Conservation (phyloP, 2,329 filamentous ascomycete genomes). For the Fusarium sp. region DNA sequence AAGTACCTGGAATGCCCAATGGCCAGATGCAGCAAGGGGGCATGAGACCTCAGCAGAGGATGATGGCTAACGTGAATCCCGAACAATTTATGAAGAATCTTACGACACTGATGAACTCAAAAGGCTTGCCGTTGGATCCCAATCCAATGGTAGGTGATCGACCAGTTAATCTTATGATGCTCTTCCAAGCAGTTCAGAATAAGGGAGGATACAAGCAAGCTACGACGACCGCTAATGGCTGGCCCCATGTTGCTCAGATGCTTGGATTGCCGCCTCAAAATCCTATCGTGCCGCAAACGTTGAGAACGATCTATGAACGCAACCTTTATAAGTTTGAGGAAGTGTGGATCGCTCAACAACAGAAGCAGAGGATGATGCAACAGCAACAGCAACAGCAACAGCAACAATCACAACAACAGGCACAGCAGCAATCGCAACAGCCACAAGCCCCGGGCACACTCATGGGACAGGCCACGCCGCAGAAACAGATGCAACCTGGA, state of each 20-base stretch:
- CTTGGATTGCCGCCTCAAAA: conserved; percentile 72
- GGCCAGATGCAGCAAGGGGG: conserved; percentile 64
- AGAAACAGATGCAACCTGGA: conserved; percentile 50
- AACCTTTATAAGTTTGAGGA: conserved; percentile 84
- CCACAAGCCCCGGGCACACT: conserved; percentile 50
- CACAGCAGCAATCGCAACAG: conserved; percentile 48
- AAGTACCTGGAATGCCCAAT: conserved; percentile 61
- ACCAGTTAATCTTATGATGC: conserved; percentile 76
- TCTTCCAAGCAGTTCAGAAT: conserved; percentile 79
- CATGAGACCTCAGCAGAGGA: conserved; percentile 63
- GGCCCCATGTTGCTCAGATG: conserved; percentile 76
- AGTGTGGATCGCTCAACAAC: conserved; percentile 68
- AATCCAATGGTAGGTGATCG: conserved; percentile 80
- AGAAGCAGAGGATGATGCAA: conserved; percentile 64
- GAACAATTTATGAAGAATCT: conserved; percentile 83
- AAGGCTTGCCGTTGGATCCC: conserved; percentile 77
- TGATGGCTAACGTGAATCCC: conserved; percentile 60
- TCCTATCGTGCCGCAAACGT: conserved; percentile 74
- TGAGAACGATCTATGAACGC: conserved; percentile 79
- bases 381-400: conserved; percentile 59
- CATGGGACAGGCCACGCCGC: conserved; percentile 45
- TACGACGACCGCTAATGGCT: conserved; percentile 74
- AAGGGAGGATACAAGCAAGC: conserved; percentile 84
- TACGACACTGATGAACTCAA: conserved; percentile 79
- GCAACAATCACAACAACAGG: conserved; percentile 55